phyloP scores from a whole-genome alignment of 352 stramenopile species.

The Phytophthora nicotianae region DNA sequence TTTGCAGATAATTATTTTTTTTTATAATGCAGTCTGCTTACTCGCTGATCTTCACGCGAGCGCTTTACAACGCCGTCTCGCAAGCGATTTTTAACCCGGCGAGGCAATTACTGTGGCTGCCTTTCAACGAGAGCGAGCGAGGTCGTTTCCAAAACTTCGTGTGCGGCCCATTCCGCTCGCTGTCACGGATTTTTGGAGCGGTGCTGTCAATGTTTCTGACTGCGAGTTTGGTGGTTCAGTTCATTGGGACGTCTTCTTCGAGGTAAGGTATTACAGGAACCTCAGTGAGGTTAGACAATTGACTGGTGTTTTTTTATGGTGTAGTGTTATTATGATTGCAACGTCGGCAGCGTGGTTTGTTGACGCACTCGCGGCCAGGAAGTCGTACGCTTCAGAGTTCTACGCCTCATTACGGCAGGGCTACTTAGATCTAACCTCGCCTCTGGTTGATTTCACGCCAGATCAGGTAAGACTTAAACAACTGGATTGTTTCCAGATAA shows the following conservation, averaged over 20 bases:
- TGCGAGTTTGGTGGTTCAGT: constrained; percentile 40
- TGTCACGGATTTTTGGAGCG: constrained; percentile 78
- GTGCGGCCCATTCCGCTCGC: constrained; percentile 75
- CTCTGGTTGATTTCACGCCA: constrained; percentile 81
- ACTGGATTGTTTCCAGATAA: background rate
- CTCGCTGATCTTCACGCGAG: constrained; percentile 67
- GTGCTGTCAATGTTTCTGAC: constrained; percentile 78
- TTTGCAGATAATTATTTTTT: background rate
- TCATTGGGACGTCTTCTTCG: constrained; percentile 57
- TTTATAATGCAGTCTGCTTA: constrained; percentile 43
- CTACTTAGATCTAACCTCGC: constrained; percentile 81
- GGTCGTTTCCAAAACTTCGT: constrained; percentile 84
- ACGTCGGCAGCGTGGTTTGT: constrained; percentile 67
- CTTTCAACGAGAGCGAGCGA: constrained; percentile 74
- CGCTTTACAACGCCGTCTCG: constrained; percentile 82
- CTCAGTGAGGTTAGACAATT: background rate
- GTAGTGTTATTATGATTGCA: constrained; percentile 70
- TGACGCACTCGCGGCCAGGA: constrained; percentile 70
- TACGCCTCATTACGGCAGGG: constrained; percentile 84
- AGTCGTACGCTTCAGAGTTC: constrained; percentile 88
- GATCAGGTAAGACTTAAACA: constrained; percentile 59
- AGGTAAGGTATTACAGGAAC: constrained; percentile 43
- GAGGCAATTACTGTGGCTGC: constrained; percentile 85
- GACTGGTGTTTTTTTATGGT: background rate
- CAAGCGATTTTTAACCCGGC: constrained; percentile 86